Evolutionary conservation across 345 rosid species (phyloP).

Genomic region (Ailanthus altissimus): DNA sequence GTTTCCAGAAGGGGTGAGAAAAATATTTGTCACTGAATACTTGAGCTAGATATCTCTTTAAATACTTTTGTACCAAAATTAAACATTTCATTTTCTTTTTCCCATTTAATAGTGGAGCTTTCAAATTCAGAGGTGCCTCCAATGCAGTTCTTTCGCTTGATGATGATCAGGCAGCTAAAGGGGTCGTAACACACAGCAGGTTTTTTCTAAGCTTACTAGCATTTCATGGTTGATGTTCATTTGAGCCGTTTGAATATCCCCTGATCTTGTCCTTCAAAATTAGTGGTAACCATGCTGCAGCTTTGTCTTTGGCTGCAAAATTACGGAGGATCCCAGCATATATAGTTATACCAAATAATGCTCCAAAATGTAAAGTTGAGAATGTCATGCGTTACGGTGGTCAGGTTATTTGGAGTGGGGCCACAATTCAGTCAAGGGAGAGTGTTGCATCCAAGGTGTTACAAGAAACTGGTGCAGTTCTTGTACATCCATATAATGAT

Average conservation of each 20-base stretch:
- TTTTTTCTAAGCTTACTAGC: constrained; percentile 20
- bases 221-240: neutral
- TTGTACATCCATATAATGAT: constrained; percentile 82
- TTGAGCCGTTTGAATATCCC: constrained; percentile 3
- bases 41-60: neutral
- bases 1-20: constrained; percentile 87
- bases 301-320: constrained; percentile 89
- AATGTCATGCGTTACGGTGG: constrained; percentile 86
- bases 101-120: constrained; percentile 66
- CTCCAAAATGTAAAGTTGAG: constrained; percentile 87
- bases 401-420: constrained; percentile 70
- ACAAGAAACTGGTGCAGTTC: constrained; percentile 78
- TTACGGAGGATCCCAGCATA: constrained; percentile 68
- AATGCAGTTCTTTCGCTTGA: constrained; percentile 78
- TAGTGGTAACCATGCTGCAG: constrained; percentile 98
- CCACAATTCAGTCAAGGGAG: constrained; percentile 70
- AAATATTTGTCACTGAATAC: constrained; percentile 5
- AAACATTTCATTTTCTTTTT: constrained; percentile 5
- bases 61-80: constrained; percentile 7
- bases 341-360: constrained; percentile 79
- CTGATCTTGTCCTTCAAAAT: constrained; percentile 29
- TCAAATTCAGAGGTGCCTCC: constrained; percentile 93
- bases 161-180: constrained; percentile 66
- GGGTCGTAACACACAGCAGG: constrained; percentile 97
- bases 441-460: constrained; percentile 53